Base-by-base conservation (phyloP, 805 yeast genomes). In the Hanseniaspora thailandica region DNA sequence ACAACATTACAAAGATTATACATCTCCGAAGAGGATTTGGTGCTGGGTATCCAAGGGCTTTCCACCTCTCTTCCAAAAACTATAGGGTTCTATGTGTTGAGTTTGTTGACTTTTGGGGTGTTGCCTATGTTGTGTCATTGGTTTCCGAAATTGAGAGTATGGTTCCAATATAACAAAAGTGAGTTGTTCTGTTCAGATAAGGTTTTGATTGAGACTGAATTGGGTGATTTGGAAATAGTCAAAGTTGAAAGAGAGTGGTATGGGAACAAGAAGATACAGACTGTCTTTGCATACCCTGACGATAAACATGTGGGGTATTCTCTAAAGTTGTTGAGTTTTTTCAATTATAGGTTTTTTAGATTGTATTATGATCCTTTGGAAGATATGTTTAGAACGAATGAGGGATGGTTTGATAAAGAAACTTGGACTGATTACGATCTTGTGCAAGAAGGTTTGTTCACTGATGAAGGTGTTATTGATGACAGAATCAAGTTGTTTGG, bases 41-140 rank as follows among this genome's bases (percentile, higher is more conserved):
- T 90, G 12, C 77, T 93, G 56, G 96, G 95, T 57, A 84, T 93
- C 57, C 98, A 97, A 0, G 97, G 97, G 4, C 93, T 86, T 66
- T 67, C 67, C 52, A 77, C 81, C 15, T 76, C 81, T 12, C 62
- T 62, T 46, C 52, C 73, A 58, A 77, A 80, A 56, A 61, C 67
- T 4, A 38, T 69, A 0, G 15, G 75, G 0, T 88, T 82, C 63
- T 75, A 77, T 56, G 13, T 76, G 0, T 55, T 84, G 2, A 82
- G 87, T 56, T 49, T 77, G 0, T 30, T 68, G 2, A 78, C 96
- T 0, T 64, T 77, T 3, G 99, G 99, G 0, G 45, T 87, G 2
- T 80, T 81, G 1, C 90, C 81, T 60, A 68, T 93, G 41, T 55
- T 84, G 1, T 66, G 87, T 56, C 72, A 96, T 58, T 93, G 99